A percentile compares a stretch with the other conserved stretches of the same genome.
Evolutionary conservation across 2,329 filamentous ascomycete species (phyloP).

Genomic region (Cladosporium sp.): DNA sequence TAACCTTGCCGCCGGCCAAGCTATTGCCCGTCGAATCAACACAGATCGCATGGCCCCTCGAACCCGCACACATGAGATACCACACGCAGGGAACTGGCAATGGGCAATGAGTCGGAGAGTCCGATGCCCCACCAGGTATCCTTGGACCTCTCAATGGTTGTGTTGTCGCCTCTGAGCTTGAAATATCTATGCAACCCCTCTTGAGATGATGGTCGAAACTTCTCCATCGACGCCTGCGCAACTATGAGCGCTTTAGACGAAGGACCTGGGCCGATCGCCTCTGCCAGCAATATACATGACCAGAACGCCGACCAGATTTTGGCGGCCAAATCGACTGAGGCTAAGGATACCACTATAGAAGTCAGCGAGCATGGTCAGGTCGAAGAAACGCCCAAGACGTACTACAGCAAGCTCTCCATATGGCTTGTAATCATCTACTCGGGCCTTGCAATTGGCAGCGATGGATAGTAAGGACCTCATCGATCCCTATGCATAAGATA

Average conservation of each 20-base stretch:
- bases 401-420: conserved; percentile 36
- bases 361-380: conserved; percentile 27
- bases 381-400: conserved; percentile 17
- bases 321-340: background rate
- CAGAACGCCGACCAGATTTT: background rate
- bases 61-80: background rate
- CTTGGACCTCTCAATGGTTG: background rate
- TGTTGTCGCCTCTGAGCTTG: background rate
- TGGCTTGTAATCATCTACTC: conserved; percentile 41
- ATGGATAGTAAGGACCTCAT: conserved; percentile 34
- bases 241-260: background rate
- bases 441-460: conserved; percentile 40
- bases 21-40: background rate
- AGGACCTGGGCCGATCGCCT: background rate
- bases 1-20: background rate
- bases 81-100: background rate
- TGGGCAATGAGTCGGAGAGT: background rate
- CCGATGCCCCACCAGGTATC: background rate
- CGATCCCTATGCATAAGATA: background rate
- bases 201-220: background rate
- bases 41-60: background rate
- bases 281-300: background rate
- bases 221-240: background rate
- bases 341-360: conserved; percentile 18
- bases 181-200: background rate